Base-by-base conservation (phyloP, 176 grass and related monocot genomes). In the Eragrostis nindensis region DNA sequence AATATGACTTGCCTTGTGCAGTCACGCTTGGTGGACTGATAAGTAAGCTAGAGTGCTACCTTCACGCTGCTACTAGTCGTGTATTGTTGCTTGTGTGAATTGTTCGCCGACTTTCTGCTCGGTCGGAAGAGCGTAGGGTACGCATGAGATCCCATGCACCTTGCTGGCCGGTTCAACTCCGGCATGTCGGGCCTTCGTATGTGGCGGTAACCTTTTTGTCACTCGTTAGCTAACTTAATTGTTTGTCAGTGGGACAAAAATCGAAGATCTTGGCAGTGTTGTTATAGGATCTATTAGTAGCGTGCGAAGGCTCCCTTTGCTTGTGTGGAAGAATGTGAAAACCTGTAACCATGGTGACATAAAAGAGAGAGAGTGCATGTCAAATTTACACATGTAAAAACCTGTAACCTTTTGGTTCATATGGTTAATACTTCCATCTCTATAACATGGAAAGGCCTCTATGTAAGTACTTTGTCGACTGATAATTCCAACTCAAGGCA, bases 161-260 rank as follows among this genome's bases (percentile, higher is more conserved):
- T 41, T 72, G 73, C 17, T 88, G 46, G 82, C n/a, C 78, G 82
- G 89, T 91, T 91, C 86, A 46, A 91, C 63, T 88, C 73, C 89
- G 89, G 78, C 82, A 78, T 78, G 85, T 47, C 73, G 85, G 73
- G 8, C 21, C 24, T 24, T 59, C 8, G 24, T 59, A 59, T 59
- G 55, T 59, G 55, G n/a, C n/a, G 11, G n/a, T 59, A n/a, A 59
- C 24, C 57, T 25, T 55, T n/a, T 55, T 59, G 55, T 11, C 5
- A 55, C 6, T 21, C 21, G 19, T 21, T 6, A 55, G 53, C 19
- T 27, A 61, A 61, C 11, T 11, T 11, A 27, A 61, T 12, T 61
- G 24, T 61, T 27, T 61, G 57, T 11, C 57, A 24, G 55, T 61
- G 24, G n/a, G 22, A 61, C 4, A 26, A 27, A 61, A 61, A 61